Base-by-base conservation (phyloP, 2,329 filamentous ascomycete genomes). In the Akanthomyces lecanii region DNA sequence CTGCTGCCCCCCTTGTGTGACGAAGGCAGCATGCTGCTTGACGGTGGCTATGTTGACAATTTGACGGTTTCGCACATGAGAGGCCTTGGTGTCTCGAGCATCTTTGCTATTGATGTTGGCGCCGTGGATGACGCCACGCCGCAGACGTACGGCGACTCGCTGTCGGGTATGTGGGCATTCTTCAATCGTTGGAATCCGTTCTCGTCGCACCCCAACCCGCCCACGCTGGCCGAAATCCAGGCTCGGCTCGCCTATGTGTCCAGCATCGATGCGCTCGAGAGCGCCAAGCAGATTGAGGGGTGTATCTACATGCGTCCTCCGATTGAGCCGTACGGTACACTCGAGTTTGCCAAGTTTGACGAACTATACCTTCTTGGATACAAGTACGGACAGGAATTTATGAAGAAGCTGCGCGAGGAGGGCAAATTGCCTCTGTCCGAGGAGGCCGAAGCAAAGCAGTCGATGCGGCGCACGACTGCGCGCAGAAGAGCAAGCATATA, bases 61-160 rank as follows among this genome's bases (percentile, higher is more conserved):
- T 79, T 99, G 63, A 98, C 95, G 0, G 96, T 99, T 21, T 89
- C 91, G 16, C 93, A 98, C 75, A 99, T 99, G 95, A 97, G 96
- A 75, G 89, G 88, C 3, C 83, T 99, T 0, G 95, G 95, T 0
- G 92, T 92, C 12, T 92, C 97, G 71, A 87, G 95, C 51, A 96
- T 99, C 66, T 97, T 99, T 73, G 95, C 95, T 1, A 85, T 99
- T 33, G 95, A 99, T 71, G 95, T 99, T 1, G 96, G 96, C 28
- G 88, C 91, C 11, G 80, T 98, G 2, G 94, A 99, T 70, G 94
- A 98, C 71, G 87, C 96, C 72, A 91, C 89, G 0, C 95, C 95
- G 0, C 96, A 99, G 75, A 84, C 85, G 1, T 99, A 96, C 71
- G 95, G 96, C 60, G 95, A 99, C 78, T 94, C 92, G 0, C 83